Base-by-base conservation (phyloP, 129 eudicot species). In the Centrapalus pauciflorus region DNA sequence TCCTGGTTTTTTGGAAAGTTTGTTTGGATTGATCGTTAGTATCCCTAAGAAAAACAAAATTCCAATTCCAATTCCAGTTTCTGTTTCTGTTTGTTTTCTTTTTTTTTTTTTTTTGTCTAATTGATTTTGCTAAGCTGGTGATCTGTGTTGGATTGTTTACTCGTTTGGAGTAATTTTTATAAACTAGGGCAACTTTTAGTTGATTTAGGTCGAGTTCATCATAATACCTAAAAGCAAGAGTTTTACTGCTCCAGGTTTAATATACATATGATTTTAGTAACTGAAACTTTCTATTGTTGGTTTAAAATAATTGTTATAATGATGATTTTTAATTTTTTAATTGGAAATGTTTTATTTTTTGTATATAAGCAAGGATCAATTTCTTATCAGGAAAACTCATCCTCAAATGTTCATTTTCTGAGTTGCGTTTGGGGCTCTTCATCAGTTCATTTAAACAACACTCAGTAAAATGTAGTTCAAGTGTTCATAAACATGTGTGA, bases 111-210 rank as follows among this genome's bases (percentile, higher is more conserved):
- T n/a, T 69, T 7, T 49, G 11, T 35, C 11, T 60, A 14, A 60
- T 71, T 60, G 5, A 32, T 61, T 20, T 43, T 46, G 70, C 45
- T 72, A 35, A 35, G 70, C 33, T 64, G 33, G 33, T 48, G 29
- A 50, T 72, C 21, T 61, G 0, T 5, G 61, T 71, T 71, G 28
- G 16, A 28, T 25, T 72, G 62, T 33, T 24, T 37, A 62, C 77
- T 61, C 55, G 48, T 71, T 71, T 71, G 37, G 41, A 26, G 24
- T 27, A 24, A 55, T 69, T 52, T 2, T 65, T 16, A 16, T 35
- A 43, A 30, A 30, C 33, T 71, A 61, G 76, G 76, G 40, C 37
- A 23, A 27, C 25, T 60, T 48, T 71, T 33, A 1, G 34, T 16
- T 34, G 5, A 23, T 37, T 45, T 14, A 23, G 46, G 55, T 45